Percentiles rank a stretch among this genome's conserved stretches.
Conservation (phyloP, 2,329 filamentous ascomycete genomes). For the Epichloe elymi region DNA sequence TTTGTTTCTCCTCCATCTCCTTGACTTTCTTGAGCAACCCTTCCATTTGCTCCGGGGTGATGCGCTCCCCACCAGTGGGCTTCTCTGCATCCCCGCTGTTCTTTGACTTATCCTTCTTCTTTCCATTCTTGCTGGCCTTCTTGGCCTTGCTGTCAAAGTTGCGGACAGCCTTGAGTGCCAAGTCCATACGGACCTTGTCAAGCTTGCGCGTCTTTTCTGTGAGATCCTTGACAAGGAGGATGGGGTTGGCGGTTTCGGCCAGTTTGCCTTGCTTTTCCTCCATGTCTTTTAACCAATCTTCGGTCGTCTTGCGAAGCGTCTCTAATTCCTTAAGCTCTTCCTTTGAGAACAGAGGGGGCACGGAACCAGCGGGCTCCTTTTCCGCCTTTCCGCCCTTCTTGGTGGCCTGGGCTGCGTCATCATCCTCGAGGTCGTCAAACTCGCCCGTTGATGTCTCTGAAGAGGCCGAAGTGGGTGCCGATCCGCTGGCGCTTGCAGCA, state of each 20-base stretch:
- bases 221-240: constrained; percentile 60
- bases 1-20: constrained; percentile 17
- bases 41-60: constrained; percentile 23
- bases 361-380: constrained; percentile 32
- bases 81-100: constrained; percentile 21
- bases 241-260: constrained; percentile 56
- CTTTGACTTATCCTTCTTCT: constrained; percentile 24
- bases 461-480: constrained; percentile 33
- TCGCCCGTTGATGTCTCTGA: constrained; percentile 38
- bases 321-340: constrained; percentile 58
- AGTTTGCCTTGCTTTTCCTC: constrained; percentile 59
- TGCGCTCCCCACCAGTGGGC: constrained; percentile 28
- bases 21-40: constrained; percentile 30
- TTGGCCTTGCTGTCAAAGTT: constrained; percentile 27
- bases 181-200: constrained; percentile 54
- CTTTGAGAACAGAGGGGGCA: constrained; percentile 55
- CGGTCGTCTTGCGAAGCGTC: constrained; percentile 46
- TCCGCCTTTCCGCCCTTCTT: constrained; percentile 33
- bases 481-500: constrained; percentile 24
- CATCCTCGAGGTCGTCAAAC: constrained; percentile 70
- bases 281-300: constrained; percentile 64
- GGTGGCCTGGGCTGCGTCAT: constrained; percentile 26
- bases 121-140: constrained; percentile 21
- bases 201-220: constrained; percentile 56
- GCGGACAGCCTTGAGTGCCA: constrained; percentile 56